Base-by-base conservation (phyloP, 768 basidiomycete species). In the Lentinula lateritia region DNA sequence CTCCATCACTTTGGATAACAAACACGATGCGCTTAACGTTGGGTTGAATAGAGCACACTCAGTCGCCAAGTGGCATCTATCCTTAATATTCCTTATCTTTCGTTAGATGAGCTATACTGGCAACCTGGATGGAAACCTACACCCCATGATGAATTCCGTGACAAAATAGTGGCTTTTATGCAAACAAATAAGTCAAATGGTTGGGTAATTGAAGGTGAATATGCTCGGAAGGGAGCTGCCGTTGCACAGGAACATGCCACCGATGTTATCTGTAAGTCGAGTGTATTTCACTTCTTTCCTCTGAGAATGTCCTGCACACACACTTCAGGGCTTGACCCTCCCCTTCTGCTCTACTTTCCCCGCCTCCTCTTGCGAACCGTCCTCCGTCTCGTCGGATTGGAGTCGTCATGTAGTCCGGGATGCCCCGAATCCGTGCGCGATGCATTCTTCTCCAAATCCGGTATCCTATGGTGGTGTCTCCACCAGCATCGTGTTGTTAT, bases 251-350 rank as follows among this genome's bases (percentile, higher is more conserved):
- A 78, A 3, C 68, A 68, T 20, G 71, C 78, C 13, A 85, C 84
- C 4, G 83, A 86, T 66, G 66, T 82, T 7, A 77, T 86, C 20
- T 86, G 85, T 86, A 61, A 50, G 78, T 72, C n/a, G 35, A 41
- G 18, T 57, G 15, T 39, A 15, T 8, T 6, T 54, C 23, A 35
- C 7, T 41, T 38, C 23, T 6, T 9, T 43, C 3, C 36, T 48
- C 20, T 42, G 39, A 36, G 3, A 20, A 15, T 18, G 36, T 10
- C 6, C 63, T n/a, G 52, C 32, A 20, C 28, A 45, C 35, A 39
- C 45, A 13, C 5, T 15, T 6, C 58, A 89, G 87, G 88, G 88
- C 73, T 89, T 20, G 87, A 89, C 64, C 86, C 87, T 7, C 88
- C 87, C 12, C 72, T 89, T 38, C 16, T 73, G 8, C 70, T 82